Base-by-base conservation (phyloP, 352 stramenopile species). In the Phytophthora sp. region DNA sequence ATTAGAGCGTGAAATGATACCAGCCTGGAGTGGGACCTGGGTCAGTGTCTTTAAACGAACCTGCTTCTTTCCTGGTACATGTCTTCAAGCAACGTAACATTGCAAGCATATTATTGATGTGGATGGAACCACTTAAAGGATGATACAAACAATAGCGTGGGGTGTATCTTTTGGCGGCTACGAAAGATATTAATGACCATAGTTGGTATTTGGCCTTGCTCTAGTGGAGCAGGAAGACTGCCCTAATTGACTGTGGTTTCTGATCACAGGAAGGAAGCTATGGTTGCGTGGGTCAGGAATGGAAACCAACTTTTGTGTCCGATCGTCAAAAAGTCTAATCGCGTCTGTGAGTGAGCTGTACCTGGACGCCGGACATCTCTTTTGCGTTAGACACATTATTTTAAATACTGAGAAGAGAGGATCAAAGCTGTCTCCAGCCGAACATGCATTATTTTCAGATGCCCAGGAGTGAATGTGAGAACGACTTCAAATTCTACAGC, bases 401-500 rank as follows among this genome's bases (percentile, higher is more conserved):
- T 27, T 29, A 3, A 61, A 61, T 9, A 20, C 20, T 5, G 41
- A 61, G 15, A 51, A 44, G 24, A 51, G 42, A 30, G 27, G 18
- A 23, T 51, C 38, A 0, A 31, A 30, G 12, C 16, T 42, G 1
- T 41, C 35, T 7, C 36, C 52, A 16, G 0, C 26, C 0, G 52
- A 60, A 9, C 16, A 52, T 8, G 36, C 26, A 1, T 16, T 51
- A 9, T n/a, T 60, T 60, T 15, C 36, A 41, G 26, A 51, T 60
- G 27, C 9, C 52, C 1, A 6, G 52, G 9, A 27, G 18, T 45
- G 18, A 45, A 18, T 45, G n/a, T 23, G 53, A 60, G 11, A 52
- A 44, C 16, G 36, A 60, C 31, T 60, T 18, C 39, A 60, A 59
- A 5, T 45, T 42, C 39, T 60, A 60, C n/a, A 29, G 26, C 26